Conservation (phyloP, 2,329 filamentous ascomycete species). For the Phaeosphaeriaceae sp. region DNA sequence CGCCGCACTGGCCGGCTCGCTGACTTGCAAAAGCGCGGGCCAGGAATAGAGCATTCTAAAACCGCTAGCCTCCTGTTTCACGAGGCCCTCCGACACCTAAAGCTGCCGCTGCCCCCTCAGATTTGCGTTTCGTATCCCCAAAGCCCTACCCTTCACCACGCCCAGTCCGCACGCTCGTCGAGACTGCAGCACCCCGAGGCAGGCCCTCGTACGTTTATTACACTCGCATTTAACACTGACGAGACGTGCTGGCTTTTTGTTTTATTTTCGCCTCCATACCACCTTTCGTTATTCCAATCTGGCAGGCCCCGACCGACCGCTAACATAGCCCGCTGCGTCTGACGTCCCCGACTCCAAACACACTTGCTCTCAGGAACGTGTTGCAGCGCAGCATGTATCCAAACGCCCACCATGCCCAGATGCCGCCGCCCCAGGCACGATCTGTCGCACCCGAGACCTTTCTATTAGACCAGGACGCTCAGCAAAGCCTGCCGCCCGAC, state of each 20-base stretch:
- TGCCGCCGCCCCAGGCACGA: constrained; percentile 80
- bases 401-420: constrained; percentile 70
- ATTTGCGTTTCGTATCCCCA: constrained; percentile 48
- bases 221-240: constrained; percentile 41
- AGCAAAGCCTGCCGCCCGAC: constrained; percentile 94
- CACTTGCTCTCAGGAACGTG: constrained; percentile 38
- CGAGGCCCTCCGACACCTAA: constrained; percentile 48
- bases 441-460: constrained; percentile 91
- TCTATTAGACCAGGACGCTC: constrained; percentile 95
- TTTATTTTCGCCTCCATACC: constrained; percentile 46
- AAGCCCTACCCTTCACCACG: constrained; percentile 41
- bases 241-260: constrained; percentile 41
- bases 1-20: constrained; percentile 30
- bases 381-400: constrained; percentile 57
- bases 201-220: constrained; percentile 49
- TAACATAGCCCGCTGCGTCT: constrained; percentile 33
- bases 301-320: constrained; percentile 44
- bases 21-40: constrained; percentile 32
- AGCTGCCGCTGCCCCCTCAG: constrained; percentile 48
- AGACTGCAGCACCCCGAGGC: constrained; percentile 46
- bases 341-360: constrained; percentile 37
- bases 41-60: constrained; percentile 47
- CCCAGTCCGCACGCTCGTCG: constrained; percentile 42
- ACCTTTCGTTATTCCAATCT: constrained; percentile 44
- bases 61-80: constrained; percentile 50